Conservation (phyloP, 345 rosid genomes). For the Citrus maxima region DNA sequence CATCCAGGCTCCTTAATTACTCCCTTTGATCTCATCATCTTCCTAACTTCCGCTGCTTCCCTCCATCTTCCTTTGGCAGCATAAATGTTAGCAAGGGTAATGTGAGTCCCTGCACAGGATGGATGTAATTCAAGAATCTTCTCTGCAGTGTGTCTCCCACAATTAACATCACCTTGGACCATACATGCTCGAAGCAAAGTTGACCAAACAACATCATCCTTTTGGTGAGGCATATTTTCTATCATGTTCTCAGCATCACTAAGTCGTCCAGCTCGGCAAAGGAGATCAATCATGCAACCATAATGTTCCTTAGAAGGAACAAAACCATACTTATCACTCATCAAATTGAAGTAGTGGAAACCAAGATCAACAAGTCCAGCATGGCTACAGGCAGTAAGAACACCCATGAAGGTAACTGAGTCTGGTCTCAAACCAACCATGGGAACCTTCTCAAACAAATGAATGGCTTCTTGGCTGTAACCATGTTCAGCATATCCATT, state of each 20-base stretch:
- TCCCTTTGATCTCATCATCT: conserved; percentile 68
- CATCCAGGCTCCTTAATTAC: conserved; percentile 82
- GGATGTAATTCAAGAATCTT: conserved; percentile 68
- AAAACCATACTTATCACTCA: conserved; percentile 44
- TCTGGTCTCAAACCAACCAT: conserved; percentile 63
- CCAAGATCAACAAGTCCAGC: conserved; percentile 79
- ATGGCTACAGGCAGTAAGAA: conserved; percentile 80
- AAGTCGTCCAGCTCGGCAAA: conserved; percentile 71
- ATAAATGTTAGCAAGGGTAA: conserved; percentile 76
- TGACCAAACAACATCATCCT: conserved; percentile 85
- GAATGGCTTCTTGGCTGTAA: conserved; percentile 60
- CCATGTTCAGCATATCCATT: conserved; percentile 95
- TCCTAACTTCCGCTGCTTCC: conserved; percentile 75
- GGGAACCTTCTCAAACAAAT: conserved; percentile 64
- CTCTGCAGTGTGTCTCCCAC: conserved; percentile 62
- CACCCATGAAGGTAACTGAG: conserved; percentile 70
- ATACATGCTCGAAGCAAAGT: conserved; percentile 70
- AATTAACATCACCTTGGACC: conserved; percentile 56
- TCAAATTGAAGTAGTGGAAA: conserved; percentile 63
- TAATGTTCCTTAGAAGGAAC: conserved; percentile 77
- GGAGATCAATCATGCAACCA: conserved; percentile 90
- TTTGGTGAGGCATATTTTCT: conserved; percentile 58
- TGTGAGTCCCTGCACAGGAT: conserved; percentile 65
- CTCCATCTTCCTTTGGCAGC: conserved; percentile 68
- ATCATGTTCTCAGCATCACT: conserved; percentile 77